Percentiles rank a stretch among this genome's conserved stretches.
Evolutionary conservation across 163 green algal species (phyloP).

Genomic region (Volvox carteri): DNA sequence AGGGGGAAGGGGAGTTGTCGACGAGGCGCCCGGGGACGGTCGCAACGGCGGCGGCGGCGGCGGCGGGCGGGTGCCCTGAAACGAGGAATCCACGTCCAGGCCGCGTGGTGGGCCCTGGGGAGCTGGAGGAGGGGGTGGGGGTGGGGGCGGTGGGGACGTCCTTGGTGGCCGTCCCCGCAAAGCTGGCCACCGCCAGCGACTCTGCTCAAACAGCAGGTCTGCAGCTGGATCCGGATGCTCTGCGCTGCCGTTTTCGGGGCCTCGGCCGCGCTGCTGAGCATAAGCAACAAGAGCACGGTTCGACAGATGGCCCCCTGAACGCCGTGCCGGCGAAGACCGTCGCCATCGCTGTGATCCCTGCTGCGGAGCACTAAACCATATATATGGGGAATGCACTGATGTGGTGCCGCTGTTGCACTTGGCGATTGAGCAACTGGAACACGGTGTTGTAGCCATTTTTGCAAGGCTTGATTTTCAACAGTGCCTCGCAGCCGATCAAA

Average conservation of each 20-base stretch:
- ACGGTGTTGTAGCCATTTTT: neutral
- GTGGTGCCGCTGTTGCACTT: neutral
- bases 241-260: neutral
- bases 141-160: conserved; percentile 12
- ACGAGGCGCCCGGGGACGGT: neutral
- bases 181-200: conserved; percentile 46
- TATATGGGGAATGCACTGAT: neutral
- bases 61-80: neutral
- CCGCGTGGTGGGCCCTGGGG: neutral
- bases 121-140: neutral
- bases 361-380: neutral
- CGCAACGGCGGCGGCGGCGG: neutral
- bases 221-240: neutral
- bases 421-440: neutral
- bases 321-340: neutral
- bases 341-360: neutral
- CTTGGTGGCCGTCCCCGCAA: neutral
- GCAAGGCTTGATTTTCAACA: too few relatives aligned
- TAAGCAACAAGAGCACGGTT: neutral
- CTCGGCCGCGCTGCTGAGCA: neutral
- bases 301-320: neutral
- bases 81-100: neutral
- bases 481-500: too few relatives aligned
- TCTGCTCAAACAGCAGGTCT: conserved; percentile 44
- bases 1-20: neutral